phyloP scores from a whole-genome alignment of 352 stramenopile species.

The Thraustotheca clavata region DNA sequence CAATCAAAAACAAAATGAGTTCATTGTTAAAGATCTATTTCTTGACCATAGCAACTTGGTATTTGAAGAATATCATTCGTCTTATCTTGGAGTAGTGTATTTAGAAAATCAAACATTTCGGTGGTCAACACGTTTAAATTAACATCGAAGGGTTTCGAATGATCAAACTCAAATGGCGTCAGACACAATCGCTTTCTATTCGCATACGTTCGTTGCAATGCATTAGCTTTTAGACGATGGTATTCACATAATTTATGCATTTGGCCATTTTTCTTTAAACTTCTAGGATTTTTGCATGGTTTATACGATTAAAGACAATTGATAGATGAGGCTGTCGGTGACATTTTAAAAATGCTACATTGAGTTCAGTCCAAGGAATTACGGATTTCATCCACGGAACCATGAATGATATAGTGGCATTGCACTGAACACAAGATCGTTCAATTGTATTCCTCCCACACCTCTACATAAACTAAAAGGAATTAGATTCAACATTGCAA shows the following conservation, averaged over 20 bases:
- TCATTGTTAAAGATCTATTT: background rate
- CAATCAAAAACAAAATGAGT: background rate
- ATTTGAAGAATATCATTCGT: too few species aligned
- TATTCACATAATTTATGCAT: constrained; percentile 20
- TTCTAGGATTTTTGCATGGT: constrained; percentile 15
- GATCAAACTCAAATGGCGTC: background rate
- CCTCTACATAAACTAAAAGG: too few species aligned
- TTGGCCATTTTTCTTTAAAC: constrained; percentile 15
- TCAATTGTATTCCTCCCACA: too few species aligned
- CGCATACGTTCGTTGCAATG: constrained; percentile 14
- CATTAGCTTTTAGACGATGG: constrained; percentile 23
- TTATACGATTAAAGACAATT: constrained; percentile 32
- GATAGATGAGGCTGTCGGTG: too few species aligned
- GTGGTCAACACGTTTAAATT: too few species aligned
- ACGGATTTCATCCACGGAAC: too few species aligned
- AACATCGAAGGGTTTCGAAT: background rate
- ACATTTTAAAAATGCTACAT: too few species aligned
- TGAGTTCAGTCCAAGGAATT: too few species aligned
- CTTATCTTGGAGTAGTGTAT: background rate
- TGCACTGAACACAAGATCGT: too few species aligned
- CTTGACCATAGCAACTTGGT: background rate
- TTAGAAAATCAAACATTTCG: background rate
- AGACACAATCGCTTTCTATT: background rate
- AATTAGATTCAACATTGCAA: too few species aligned
- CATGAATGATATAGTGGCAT: too few species aligned